Evolutionary conservation across 139 green algal genomes (phyloP).

Genomic region (Haematococcus sp.): DNA sequence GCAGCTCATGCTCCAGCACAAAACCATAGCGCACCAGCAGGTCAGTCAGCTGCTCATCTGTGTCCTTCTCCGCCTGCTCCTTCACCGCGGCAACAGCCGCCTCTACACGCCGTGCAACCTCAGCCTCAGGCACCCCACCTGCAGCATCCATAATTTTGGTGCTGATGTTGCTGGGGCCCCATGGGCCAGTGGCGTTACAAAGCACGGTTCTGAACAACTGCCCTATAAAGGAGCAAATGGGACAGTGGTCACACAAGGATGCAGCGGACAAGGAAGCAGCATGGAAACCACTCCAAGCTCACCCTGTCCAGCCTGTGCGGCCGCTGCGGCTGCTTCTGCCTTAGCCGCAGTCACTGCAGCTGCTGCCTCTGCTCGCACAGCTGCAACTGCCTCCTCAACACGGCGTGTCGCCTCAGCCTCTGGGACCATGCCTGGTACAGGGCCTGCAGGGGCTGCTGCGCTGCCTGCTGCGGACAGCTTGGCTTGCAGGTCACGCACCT

Average conservation of each 20-base stretch:
- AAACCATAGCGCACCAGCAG: conserved; percentile 58
- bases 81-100: conserved; percentile 23
- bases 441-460: background rate
- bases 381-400: background rate
- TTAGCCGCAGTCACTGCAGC: too few species aligned
- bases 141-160: background rate
- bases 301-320: too few species aligned
- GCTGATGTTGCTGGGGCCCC: background rate
- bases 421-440: background rate
- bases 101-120: conserved; percentile 3
- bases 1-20: too few species aligned
- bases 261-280: too few species aligned
- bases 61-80: conserved; percentile 47
- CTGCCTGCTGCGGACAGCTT: conserved; percentile 2
- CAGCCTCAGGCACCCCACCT: conserved; percentile 6
- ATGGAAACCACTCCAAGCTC: too few species aligned
- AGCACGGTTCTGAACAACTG: background rate
- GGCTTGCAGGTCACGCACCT: background rate
- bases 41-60: conserved; percentile 73
- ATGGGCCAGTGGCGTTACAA: background rate
- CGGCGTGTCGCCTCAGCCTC: background rate
- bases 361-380: too few species aligned
- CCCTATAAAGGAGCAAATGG: too few species aligned
- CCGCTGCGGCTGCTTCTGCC: too few species aligned
- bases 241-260: too few species aligned